Base-by-base conservation (phyloP, 257 asterid species). In the Solanum peruvianum region DNA sequence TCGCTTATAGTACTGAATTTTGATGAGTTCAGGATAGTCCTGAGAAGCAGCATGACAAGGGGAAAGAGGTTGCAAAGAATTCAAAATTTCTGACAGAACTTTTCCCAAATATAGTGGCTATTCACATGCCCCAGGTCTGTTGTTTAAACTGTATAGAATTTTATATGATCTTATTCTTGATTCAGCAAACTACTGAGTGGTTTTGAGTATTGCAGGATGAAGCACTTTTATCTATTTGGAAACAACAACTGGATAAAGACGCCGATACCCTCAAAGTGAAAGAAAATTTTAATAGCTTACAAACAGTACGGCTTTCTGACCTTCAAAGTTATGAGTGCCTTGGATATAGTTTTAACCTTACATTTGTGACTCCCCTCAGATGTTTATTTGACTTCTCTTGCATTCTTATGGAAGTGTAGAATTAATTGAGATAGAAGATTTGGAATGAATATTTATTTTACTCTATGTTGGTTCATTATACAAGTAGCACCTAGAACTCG, bases 61-160 rank as follows among this genome's bases (percentile, higher is more conserved):
- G 95, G 42, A 92, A 93, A 92, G 99, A 96, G 83, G 93, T 89
- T 27, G 91, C 96, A 35, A 96, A 92, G 93, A 92, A 95, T 84
- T 88, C 94, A 18, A 95, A 95, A 91, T 97, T 92, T 90, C 91
- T 95, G 41, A 88, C 95, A 29, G 93, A 93, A 81, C 96, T 96
- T 87, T 93, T 96, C 67, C 98, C 98, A 35, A 96, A 96, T 88
- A 93, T 93, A 95, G 98, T 96, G 85, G 90, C 92, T 27, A 94
- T 96, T 90, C 96, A 95, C 89, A 58, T 91, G 91, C 99, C 99
- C 27, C 97, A 93, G 98, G 98, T 92, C 45, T 87, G 91, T 84
- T 84, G 76, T 80, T 84, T 31, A 75, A 75, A 85, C 81, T 84
- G 16, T 56, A 35, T 60, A 42, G 60, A 16, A 49, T 11, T 84